Percentiles rank a stretch among this genome's conserved stretches.
Evolutionary conservation across 2,329 filamentous ascomycete genomes (phyloP).

Genomic region (Magnaporthiopsis rhizophila): DNA sequence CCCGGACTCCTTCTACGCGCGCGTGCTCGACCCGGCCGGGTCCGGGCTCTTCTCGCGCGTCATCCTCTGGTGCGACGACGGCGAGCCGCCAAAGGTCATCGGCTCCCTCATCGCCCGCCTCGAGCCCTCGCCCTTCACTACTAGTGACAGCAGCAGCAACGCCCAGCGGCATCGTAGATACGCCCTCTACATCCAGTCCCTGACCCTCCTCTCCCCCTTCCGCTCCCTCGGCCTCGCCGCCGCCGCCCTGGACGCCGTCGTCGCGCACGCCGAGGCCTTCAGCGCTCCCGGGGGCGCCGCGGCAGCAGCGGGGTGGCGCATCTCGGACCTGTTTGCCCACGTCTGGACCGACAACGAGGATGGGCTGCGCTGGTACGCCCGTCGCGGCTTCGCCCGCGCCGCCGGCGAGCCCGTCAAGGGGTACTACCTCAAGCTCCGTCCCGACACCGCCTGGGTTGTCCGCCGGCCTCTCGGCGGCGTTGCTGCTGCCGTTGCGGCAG

Average conservation of each 20-base stretch:
- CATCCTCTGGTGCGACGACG: slow-evolving; percentile 41
- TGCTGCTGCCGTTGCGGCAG: slow-evolving; percentile 12
- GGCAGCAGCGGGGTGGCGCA: slow-evolving; percentile 25
- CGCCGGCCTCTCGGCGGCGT: slow-evolving; percentile 24
- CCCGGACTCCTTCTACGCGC: slow-evolving; percentile 55
- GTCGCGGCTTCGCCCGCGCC: slow-evolving; percentile 45
- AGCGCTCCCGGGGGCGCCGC: slow-evolving; percentile 10
- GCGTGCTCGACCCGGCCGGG: slow-evolving; percentile 39
- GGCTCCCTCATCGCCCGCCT: slow-evolving; percentile 57
- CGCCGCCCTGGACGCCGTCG: slow-evolving; percentile 46
- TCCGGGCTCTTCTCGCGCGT: slow-evolving; percentile 51
- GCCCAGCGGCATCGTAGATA: slow-evolving; percentile 10
- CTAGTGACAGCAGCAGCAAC: slow-evolving; percentile 8
- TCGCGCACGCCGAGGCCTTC: slow-evolving; percentile 26
- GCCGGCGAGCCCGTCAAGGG: slow-evolving; percentile 37
- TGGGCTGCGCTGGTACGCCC: slow-evolving; percentile 53
- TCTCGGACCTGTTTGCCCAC: slow-evolving; percentile 49
- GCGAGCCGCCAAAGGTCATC: slow-evolving; percentile 37
- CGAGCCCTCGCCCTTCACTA: slow-evolving; percentile 37
- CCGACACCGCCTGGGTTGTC: slow-evolving; percentile 54
- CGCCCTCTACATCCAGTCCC: slow-evolving; percentile 56
- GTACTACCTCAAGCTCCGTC: slow-evolving; percentile 56
- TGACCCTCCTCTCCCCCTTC: slow-evolving; percentile 56
- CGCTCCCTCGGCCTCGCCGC: slow-evolving; percentile 49
- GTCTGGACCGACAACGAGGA: slow-evolving; percentile 62